phyloP scores from a whole-genome alignment of 2,329 filamentous ascomycete genomes.

The Fusarium pseudocircinatum region DNA sequence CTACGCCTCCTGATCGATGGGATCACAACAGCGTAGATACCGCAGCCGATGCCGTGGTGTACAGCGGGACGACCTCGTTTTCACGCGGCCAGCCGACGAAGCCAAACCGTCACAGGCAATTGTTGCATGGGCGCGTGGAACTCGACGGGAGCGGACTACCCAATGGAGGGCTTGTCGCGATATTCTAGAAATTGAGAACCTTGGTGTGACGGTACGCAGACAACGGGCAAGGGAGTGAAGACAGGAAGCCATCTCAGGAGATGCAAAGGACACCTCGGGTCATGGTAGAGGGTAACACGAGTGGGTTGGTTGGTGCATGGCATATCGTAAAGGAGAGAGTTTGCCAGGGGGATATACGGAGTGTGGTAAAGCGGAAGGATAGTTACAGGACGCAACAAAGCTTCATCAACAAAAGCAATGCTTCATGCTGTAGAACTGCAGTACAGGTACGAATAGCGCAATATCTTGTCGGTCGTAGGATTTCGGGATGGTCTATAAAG shows the following conservation, averaged over 20 bases:
- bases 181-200: slow-evolving; percentile 29
- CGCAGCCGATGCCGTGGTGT: slow-evolving; percentile 37
- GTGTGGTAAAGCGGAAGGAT: slow-evolving; percentile 13
- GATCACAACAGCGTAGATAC: slow-evolving; percentile 36
- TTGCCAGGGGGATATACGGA: background rate
- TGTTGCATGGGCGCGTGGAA: slow-evolving; percentile 20
- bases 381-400: slow-evolving; percentile 1
- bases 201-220: slow-evolving; percentile 23
- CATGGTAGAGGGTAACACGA: slow-evolving; percentile 26
- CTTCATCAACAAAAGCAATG: slow-evolving; percentile 1
- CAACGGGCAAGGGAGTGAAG: slow-evolving; percentile 17
- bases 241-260: slow-evolving; percentile 1
- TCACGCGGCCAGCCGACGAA: slow-evolving; percentile 24
- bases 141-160: slow-evolving; percentile 26
- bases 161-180: slow-evolving; percentile 40
- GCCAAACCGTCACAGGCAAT: slow-evolving; percentile 21
- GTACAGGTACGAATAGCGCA: slow-evolving; percentile 9
- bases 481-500: background rate
- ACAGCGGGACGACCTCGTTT: slow-evolving; percentile 38
- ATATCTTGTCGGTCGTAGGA: background rate
- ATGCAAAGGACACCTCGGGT: background rate
- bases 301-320: slow-evolving; percentile 13
- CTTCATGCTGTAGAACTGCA: slow-evolving; percentile 1
- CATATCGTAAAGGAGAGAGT: slow-evolving; percentile 1
- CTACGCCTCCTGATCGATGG: slow-evolving; percentile 4